Base-by-base conservation (phyloP, 306 rosid genomes). In the Corylus heterophylla region DNA sequence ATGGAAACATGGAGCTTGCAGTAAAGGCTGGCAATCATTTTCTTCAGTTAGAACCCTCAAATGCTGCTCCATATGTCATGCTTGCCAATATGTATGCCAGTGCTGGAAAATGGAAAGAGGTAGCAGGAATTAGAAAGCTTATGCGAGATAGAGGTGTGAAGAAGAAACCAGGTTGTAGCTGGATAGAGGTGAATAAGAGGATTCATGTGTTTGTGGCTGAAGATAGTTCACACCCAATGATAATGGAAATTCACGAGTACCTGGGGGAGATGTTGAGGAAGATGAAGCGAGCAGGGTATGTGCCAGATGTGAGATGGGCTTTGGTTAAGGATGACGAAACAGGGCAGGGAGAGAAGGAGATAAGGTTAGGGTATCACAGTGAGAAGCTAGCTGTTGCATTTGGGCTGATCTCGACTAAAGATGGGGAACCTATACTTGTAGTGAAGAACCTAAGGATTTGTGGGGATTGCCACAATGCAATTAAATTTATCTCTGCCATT, bases 81-180 rank as follows among this genome's bases (percentile, higher is more conserved):
- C 89, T 93, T 55, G 85, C 94, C 10, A 91, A 79, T 81, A 88
- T 87, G 88, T 87, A 87, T 78, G 93, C 92, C 59, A 83, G 87
- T 69, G 92, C 84, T 7, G 89, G 90, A 13, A 88, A 82, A 86
- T 93, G 97, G 97, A 87, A 84, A 73, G 93, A 91, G 63, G 87
- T 82, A 45, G 93, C 94, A 74, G 78, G 55, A 10, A 29, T 87
- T 13, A 87, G 94, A 80, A 89, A 74, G 86, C 27, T 87, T 70
- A 93, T 90, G 97, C 83, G 92, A 27, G 95, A 82, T 29, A 89
- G 91, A 82, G 93, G 97, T 52, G 77, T 91, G 88, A 91, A 86
- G 88, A 90, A 91, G 88, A 88, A 89, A 78, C 97, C 97, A 8
- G 98, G 98, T 73, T 86, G 93, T 83, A 89, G 95, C 82, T 91